Evolutionary conservation across 2,329 filamentous ascomycete genomes (phyloP), one percentile per base, ranked within the genome.

Genomic region (Colletotrichum sansevieriae): DNA sequence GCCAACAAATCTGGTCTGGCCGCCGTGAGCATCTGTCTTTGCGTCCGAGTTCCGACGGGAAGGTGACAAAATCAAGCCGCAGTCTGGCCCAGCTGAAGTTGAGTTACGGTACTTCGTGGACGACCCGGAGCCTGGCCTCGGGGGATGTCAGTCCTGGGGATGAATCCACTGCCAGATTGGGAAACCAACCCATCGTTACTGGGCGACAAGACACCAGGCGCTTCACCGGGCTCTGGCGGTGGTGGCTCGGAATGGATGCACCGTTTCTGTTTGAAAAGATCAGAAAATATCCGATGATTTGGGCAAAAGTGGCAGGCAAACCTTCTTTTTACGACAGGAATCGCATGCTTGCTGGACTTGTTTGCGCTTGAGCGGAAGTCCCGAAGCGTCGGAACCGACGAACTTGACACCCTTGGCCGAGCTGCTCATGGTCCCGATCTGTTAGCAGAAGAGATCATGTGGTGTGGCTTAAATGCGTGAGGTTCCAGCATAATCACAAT

Each of bases 281-380:
- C 20, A 46, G 35, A 54, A 43, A 35, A 37, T 51, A 22, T 56
- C 29, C 44, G 7, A 35, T 8, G 3, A 10, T 29, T 10, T n/a
- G 18, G 41, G 22, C 10, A 2, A 33, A 44, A 11, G 37, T 18
- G 18, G 37, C 9, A 1, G 11, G n/a, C 75, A 54, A 58, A 85
- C 85, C 81, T 89, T 89, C 70, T 84, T 84, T 56, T 82, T 84
- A 4, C 87, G 84, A 71, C 88, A 90, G 2, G 79, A 77, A 0
- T 81, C 79, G 70, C 88, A 90, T 4, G 88, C 88, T 35, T 88
- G 86, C 65, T 84, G 82, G 22, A 88, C 86, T 73, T 90, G 88
- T 71, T 87, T 87, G 58, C 87, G 80, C 78, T 90, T 90, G 63
- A 87, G 79, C 4, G 87, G 87, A 66, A 88, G 76, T 18, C 86